Conservation (phyloP, 2,329 filamentous ascomycete genomes). For the Penicillium brasilianum region DNA sequence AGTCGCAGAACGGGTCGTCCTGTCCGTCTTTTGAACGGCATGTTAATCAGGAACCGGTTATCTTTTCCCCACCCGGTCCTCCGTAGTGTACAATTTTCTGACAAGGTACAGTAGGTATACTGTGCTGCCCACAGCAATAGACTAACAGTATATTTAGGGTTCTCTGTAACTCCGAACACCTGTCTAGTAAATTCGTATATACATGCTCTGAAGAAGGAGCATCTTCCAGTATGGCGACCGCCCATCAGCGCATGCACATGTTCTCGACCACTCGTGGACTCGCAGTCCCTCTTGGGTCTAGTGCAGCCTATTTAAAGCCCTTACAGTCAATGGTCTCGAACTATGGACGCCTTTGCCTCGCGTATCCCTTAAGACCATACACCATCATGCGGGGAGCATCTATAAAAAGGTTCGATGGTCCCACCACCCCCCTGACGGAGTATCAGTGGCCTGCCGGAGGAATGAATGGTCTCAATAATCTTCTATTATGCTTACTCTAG, state of each 20-base stretch:
- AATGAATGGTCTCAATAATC: neutral
- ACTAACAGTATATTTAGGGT: neutral
- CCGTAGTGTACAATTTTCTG: neutral
- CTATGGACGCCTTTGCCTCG: neutral
- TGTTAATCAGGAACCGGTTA: neutral
- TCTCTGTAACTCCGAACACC: neutral
- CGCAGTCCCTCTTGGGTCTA: slow-evolving; percentile 1
- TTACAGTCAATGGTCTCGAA: neutral
- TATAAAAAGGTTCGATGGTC: slow-evolving; percentile 15
- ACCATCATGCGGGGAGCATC: slow-evolving; percentile 8
- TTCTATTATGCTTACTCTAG: neutral
- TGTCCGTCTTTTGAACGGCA: too few species aligned
- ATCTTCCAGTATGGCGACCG: neutral
- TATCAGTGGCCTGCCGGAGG: neutral
- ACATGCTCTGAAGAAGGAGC: neutral
- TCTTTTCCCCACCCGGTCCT: neutral
- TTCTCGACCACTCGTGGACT: neutral
- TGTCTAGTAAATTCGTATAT: neutral
- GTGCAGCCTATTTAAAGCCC: slow-evolving; percentile 15
- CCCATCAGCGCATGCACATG: neutral
- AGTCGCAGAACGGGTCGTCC: neutral
- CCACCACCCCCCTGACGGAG: neutral
- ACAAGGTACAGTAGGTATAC: too few species aligned
- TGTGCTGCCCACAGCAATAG: too few species aligned
- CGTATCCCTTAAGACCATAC: neutral